A percentile compares a stretch with the other conserved stretches of the same genome.
These are phyloP conservation scores for Macrolepiota fuliginosa DNA, from an alignment of 768 basidiomycete genomes.

Conservation along the genomic window DNA sequence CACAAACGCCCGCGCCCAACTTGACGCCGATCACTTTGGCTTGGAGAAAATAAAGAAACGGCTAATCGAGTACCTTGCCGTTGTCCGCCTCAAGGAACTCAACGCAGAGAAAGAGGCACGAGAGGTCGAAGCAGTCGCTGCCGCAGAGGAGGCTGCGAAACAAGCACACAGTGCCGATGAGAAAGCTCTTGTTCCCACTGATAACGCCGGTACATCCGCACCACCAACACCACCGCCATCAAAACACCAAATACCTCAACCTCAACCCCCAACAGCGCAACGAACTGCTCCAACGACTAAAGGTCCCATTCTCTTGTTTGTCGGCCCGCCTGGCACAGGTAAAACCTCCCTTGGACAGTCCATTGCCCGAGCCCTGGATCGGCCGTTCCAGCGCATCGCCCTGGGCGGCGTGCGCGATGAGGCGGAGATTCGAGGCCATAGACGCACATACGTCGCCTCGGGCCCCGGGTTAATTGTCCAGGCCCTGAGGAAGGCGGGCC, in stretches of 20 bases:
- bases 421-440: constrained; percentile 56
- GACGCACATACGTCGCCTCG: constrained; percentile 88
- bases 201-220: neutral
- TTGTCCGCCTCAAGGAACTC: constrained; percentile 62
- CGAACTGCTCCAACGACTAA: constrained; percentile 3
- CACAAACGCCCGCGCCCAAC: constrained; percentile 66
- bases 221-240: neutral
- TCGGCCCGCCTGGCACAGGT: constrained; percentile 88
- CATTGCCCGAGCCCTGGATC: constrained; percentile 75
- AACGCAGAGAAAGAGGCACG: constrained; percentile 35
- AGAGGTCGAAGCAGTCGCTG: constrained; percentile 19
- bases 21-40: constrained; percentile 91
- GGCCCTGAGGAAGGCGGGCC: constrained; percentile 80
- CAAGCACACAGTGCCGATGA: constrained; percentile 15
- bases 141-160: constrained; percentile 19
- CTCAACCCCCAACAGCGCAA: constrained; percentile 36
- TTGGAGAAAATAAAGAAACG: constrained; percentile 91
- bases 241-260: constrained; percentile 32
- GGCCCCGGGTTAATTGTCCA: constrained; percentile 85
- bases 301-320: constrained; percentile 44
- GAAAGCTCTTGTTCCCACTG: constrained; percentile 24
- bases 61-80: constrained; percentile 88
- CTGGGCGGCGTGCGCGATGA: constrained; percentile 93
- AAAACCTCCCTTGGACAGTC: constrained; percentile 92
- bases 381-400: constrained; percentile 91